These are phyloP conservation scores for Nevesoporus exiguus DNA, from an alignment of 768 basidiomycete species.

Conservation along the genomic window DNA sequence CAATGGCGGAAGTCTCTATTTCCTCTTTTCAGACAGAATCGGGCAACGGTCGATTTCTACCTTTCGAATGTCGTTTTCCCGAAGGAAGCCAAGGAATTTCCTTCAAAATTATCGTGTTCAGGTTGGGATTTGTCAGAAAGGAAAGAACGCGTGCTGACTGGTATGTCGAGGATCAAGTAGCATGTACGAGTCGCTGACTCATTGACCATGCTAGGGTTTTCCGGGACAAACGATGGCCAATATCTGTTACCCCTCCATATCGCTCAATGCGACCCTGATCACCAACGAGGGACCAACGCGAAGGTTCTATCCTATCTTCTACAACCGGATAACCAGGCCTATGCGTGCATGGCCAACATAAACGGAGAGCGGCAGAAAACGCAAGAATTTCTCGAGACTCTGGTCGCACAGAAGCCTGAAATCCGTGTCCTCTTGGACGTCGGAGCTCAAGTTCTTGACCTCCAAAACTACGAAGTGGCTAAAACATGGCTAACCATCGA, in stretches of 20 bases:
- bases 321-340: conserved; percentile 20
- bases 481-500: conserved; percentile 37
- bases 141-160: conserved; percentile 13
- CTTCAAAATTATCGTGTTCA: conserved; percentile 32
- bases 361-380: conserved; percentile 19
- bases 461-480: conserved; percentile 41
- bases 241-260: conserved; percentile 39
- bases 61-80: conserved; percentile 39
- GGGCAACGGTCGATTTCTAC: conserved; percentile 35
- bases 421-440: conserved; percentile 52
- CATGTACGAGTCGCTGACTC: background rate
- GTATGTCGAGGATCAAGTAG: background rate
- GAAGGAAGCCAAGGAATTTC: conserved; percentile 37
- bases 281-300: conserved; percentile 45
- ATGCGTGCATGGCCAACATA: conserved; percentile 11
- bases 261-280: conserved; percentile 25
- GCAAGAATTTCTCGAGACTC: conserved; percentile 20
- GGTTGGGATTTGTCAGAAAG: conserved; percentile 38
- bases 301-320: conserved; percentile 32
- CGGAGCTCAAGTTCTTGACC: conserved; percentile 54
- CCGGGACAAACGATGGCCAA: conserved; percentile 39
- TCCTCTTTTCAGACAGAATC: conserved; percentile 29
- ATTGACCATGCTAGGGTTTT: conserved; percentile 27
- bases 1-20: conserved; percentile 24
- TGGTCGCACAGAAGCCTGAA: conserved; percentile 36